phyloP scores from a whole-genome alignment of 1,284 basidiomycete genomes.

The Cutaneotrichosporon sp. region DNA sequence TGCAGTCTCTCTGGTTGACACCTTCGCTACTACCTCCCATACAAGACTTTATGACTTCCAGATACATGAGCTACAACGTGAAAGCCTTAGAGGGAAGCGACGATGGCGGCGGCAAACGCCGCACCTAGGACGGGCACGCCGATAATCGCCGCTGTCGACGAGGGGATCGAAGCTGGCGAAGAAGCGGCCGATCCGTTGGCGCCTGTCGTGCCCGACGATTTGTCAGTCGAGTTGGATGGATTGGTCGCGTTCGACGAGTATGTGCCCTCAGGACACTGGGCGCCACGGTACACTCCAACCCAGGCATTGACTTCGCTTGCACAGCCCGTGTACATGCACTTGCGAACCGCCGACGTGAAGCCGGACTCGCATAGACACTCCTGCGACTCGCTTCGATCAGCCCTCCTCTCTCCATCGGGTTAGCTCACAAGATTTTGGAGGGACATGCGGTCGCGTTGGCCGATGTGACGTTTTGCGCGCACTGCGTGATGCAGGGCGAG shows the following conservation, averaged over 20 bases:
- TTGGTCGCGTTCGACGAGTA: neutral
- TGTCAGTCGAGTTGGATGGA: neutral
- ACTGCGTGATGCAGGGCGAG: slow-evolving; percentile 11
- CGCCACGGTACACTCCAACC: neutral
- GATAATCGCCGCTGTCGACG: neutral
- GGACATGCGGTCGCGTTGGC: slow-evolving; percentile 1
- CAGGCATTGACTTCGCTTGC: slow-evolving; percentile 4
- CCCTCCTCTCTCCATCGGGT: neutral
- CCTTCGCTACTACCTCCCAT: too few relatives aligned
- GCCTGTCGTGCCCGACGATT: neutral
- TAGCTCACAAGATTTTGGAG: slow-evolving; percentile 7
- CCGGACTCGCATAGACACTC: slow-evolving; percentile 12
- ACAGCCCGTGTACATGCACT: slow-evolving; percentile 16
- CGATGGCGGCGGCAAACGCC: neutral
- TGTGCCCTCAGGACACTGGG: neutral
- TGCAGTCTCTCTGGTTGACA: too few relatives aligned
- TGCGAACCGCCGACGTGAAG: slow-evolving; percentile 5
- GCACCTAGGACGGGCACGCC: neutral
- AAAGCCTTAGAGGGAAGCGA: neutral
- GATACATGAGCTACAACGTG: neutral
- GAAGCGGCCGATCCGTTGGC: neutral
- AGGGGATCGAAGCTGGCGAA: neutral
- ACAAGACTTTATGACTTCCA: neutral
- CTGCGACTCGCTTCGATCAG: slow-evolving; percentile 3
- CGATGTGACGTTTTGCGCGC: slow-evolving; percentile 2